Conservation (phyloP, 179 eudicot genomes). For the Spergularia azorica region DNA sequence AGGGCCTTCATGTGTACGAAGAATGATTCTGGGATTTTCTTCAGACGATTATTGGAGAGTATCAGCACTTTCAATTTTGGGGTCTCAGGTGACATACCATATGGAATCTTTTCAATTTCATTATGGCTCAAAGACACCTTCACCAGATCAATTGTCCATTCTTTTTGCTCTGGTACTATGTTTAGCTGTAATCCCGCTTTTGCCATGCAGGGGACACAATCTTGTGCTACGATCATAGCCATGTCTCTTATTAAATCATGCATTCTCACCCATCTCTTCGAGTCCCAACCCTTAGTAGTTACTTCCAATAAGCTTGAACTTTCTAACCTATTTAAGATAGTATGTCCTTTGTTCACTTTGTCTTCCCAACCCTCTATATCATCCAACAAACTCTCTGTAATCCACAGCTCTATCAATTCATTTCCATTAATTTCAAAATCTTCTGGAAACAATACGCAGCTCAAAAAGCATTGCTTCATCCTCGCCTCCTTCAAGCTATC, state of each 20-base stretch:
- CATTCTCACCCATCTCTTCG: background rate
- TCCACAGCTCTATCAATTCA: slow-evolving; percentile 25
- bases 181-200: slow-evolving; percentile 3
- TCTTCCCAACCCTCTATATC: slow-evolving; percentile 11
- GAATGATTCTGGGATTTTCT: slow-evolving; percentile 15
- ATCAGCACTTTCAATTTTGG: slow-evolving; percentile 5
- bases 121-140: slow-evolving; percentile 19
- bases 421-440: slow-evolving; percentile 7
- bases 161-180: slow-evolving; percentile 9
- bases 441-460: slow-evolving; percentile 25
- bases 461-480: slow-evolving; percentile 19
- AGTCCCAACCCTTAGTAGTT: background rate
- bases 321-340: slow-evolving; percentile 23
- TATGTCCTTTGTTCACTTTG: slow-evolving; percentile 15
- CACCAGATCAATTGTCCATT: slow-evolving; percentile 10
- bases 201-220: slow-evolving; percentile 11
- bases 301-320: slow-evolving; percentile 19
- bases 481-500: slow-evolving; percentile 14
- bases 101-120: slow-evolving; percentile 10
- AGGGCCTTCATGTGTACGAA: slow-evolving; percentile 18
- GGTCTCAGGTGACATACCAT: slow-evolving; percentile 13
- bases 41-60: slow-evolving; percentile 1
- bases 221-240: slow-evolving; percentile 11
- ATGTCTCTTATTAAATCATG: slow-evolving; percentile 19
- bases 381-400: slow-evolving; percentile 26